Conservation (phyloP, 257 asterid genomes). For the Salvia splendens region DNA sequence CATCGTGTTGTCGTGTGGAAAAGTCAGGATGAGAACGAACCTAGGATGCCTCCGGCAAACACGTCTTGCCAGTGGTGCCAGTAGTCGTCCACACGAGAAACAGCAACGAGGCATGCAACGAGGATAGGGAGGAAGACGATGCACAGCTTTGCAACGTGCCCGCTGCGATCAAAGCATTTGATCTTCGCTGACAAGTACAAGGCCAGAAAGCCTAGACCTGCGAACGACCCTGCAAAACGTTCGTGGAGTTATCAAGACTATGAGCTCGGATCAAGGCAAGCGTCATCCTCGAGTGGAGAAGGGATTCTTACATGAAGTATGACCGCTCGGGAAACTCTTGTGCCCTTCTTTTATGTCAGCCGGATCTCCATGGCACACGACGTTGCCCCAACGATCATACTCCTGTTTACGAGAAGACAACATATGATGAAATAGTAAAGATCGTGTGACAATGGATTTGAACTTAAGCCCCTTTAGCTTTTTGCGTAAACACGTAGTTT, state of each 20-base stretch:
- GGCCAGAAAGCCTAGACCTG: constrained; percentile 83
- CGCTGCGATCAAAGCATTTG: constrained; percentile 71
- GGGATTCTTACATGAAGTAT: constrained; percentile 59
- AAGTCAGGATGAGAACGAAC: constrained; percentile 40
- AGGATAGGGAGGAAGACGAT: constrained; percentile 70
- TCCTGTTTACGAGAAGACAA: constrained; percentile 39
- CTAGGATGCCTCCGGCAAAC: constrained; percentile 80
- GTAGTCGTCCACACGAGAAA: constrained; percentile 93
- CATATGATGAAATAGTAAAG: not conserved
- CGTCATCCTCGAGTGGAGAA: not conserved
- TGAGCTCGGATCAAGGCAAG: not conserved
- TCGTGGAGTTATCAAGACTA: too few species aligned
- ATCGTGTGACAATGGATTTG: too few species aligned
- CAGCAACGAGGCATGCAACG: constrained; percentile 71
- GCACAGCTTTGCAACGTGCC: constrained; percentile 81
- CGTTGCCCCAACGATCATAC: constrained; percentile 68
- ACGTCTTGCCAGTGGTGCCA: constrained; percentile 99
- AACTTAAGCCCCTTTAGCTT: too few species aligned
- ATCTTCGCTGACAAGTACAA: constrained; percentile 74
- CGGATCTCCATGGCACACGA: constrained; percentile 61
- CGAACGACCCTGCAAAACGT: constrained; percentile 76
- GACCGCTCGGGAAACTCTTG: constrained; percentile 96
- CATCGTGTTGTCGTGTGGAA: not conserved
- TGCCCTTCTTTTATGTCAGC: constrained; percentile 81
- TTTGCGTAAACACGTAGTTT: not conserved